Evolutionary conservation across 306 rosid genomes (phyloP).

Genomic region (Glycine tomentella): DNA sequence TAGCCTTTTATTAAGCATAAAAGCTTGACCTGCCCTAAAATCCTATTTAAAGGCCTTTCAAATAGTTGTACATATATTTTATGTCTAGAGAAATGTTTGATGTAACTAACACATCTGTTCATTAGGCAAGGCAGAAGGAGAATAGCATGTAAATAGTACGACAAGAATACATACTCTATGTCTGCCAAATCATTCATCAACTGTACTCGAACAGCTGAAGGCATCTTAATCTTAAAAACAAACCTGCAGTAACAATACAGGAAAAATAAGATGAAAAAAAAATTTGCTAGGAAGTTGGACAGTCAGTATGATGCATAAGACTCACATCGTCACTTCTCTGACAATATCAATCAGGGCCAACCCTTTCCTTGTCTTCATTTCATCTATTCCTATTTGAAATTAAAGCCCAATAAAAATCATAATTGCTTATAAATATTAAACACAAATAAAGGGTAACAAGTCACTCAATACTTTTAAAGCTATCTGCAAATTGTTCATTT

Average conservation of each 20-base stretch:
- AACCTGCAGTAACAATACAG: conserved; percentile 49
- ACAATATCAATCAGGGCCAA: conserved; percentile 93
- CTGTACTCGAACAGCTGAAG: conserved; percentile 58
- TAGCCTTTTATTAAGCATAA: neutral
- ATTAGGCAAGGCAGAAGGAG: conserved; percentile 25
- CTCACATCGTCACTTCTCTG: conserved; percentile 97
- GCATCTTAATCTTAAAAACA: conserved; percentile 62
- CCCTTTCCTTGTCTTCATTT: conserved; percentile 82
- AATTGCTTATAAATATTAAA: conserved; percentile 36
- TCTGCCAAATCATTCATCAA: conserved; percentile 62
- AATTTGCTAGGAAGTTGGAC: conserved; percentile 18
- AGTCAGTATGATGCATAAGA: conserved; percentile 38
- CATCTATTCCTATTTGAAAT: conserved; percentile 68
- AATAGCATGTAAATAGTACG: conserved; percentile 30
- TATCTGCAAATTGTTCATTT: conserved; percentile 78
- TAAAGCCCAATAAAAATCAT: conserved; percentile 33
- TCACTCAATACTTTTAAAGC: conserved; percentile 61
- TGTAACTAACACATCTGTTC: neutral
- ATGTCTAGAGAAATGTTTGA: neutral
- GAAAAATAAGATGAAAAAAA: conserved; percentile 32
- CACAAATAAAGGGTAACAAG: conserved; percentile 34
- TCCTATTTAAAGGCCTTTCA: too few species aligned
- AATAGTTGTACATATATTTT: neutral
- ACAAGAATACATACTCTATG: conserved; percentile 55
- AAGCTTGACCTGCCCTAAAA: too few species aligned